Base-by-base conservation (phyloP, 768 basidiomycete genomes). In the Auricularia cornea region DNA sequence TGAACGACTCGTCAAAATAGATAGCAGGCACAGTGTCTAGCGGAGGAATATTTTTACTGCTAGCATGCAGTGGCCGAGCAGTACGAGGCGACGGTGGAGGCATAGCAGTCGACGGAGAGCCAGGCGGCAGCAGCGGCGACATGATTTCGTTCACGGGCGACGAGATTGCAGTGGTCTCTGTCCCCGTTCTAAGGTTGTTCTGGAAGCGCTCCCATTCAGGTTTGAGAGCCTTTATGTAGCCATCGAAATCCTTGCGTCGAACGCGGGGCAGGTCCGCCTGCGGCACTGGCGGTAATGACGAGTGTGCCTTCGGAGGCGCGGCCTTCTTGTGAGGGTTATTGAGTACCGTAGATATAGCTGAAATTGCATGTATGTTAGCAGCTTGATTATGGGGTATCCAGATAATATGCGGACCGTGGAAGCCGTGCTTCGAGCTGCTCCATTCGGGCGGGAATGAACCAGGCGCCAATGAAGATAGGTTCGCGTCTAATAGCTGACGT, bases 281-380 rank as follows among this genome's bases (percentile, higher is more conserved):
- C 2, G 83, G 82, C 2, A 86, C 85, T 35, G 88, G 73, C 1
- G 91, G 89, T 20, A 98, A 77, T 0, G 86, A 74, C 1, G 93
- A 90, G 67, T 95, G 91, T 0, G 93, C 85, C 71, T 96, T 92
- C 32, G 95, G 89, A 14, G 95, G 93, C 6, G 89, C 88, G 59
- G 89, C 87, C 38, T 80, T 83, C 74, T 88, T 90, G 70, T 89
- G 87, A 1, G 95, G 95, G 69, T 90, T 94, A 69, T 94, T 94
- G 60, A 97, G 83, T 29, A 97, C 91, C 18, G 92, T 94, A 8
- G 94, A 95, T 66, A 97, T 94, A 44, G 94, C 95, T 97, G 72
- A 14, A 57, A 26, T 62, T 12, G 28, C n/a, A 31, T 28, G 54
- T 10, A 6, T 31, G 29, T 6, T 26, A 57, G 16, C n/a, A n/a